A percentile compares a stretch with the other conserved stretches of the same genome.
Conservation (phyloP, 139 green algal species). For the Chlamydomonas incerta region DNA sequence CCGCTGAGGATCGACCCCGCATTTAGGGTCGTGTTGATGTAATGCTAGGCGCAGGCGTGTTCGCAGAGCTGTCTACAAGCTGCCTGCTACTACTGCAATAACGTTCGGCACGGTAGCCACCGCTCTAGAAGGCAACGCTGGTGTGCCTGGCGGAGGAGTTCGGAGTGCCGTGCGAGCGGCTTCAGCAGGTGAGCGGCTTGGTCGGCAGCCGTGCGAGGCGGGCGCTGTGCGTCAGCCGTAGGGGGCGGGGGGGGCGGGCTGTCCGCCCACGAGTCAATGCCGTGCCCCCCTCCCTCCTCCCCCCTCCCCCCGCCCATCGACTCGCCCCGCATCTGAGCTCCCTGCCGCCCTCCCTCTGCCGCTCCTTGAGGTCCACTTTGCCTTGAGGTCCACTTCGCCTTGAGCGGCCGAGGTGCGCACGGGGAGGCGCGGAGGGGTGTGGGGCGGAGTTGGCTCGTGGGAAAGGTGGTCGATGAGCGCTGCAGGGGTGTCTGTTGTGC, state of each 20-base stretch:
- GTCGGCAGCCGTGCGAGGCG: conserved; percentile 4
- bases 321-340: conserved; percentile 2
- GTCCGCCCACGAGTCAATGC: not conserved
- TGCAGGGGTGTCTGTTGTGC: conserved; percentile 10
- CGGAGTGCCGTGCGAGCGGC: conserved; percentile 7
- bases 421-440: not conserved
- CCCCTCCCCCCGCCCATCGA: conserved; percentile 4
- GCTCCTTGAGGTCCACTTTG: not conserved
- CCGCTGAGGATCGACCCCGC: too few species aligned
- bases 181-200: conserved; percentile 3
- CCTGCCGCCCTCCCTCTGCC: conserved; percentile 14
- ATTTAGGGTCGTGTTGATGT: too few species aligned
- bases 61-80: too few species aligned
- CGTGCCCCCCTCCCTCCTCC: conserved; percentile 9
- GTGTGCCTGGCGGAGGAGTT: conserved; percentile 6
- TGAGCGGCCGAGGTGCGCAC: not conserved
- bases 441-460: conserved; percentile 9
- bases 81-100: too few species aligned
- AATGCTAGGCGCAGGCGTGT: too few species aligned
- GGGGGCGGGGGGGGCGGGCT: conserved; percentile 6
- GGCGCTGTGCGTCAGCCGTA: not conserved
- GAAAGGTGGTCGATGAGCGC: conserved; percentile 5
- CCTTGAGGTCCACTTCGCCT: not conserved
- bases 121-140: not conserved
- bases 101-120: too few species aligned